These are phyloP conservation scores for Tulasnella sp. DNA, from an alignment of 768 basidiomycete genomes.

Conservation along the genomic window DNA sequence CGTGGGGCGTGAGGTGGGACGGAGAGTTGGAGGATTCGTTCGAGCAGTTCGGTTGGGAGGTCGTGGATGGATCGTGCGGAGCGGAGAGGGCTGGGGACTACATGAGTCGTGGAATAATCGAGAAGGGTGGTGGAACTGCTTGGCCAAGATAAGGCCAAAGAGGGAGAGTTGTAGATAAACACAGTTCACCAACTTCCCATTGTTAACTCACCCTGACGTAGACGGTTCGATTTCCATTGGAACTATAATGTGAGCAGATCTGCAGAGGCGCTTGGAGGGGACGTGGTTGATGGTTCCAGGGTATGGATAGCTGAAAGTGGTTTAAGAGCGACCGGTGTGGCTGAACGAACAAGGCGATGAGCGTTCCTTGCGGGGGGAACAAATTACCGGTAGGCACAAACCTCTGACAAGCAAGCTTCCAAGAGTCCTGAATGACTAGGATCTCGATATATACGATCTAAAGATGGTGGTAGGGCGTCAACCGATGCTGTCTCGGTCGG, in stretches of 20 bases:
- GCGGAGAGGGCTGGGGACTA: background rate
- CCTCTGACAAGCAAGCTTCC: background rate
- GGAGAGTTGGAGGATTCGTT: background rate
- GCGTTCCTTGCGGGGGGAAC: background rate
- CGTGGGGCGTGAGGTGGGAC: background rate
- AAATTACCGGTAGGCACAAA: background rate
- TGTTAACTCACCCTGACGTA: background rate
- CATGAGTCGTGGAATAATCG: background rate
- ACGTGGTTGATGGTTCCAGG: background rate
- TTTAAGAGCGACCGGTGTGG: background rate
- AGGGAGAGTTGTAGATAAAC: background rate
- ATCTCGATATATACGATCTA: background rate
- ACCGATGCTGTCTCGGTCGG: background rate
- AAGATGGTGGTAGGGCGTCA: background rate
- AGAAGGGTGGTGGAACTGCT: background rate
- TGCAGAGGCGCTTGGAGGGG: background rate
- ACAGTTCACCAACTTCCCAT: background rate
- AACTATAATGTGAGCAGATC: background rate
- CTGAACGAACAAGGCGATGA: background rate
- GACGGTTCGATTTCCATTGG: background rate
- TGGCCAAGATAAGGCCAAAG: background rate
- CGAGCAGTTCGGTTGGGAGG: background rate
- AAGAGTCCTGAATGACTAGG: background rate
- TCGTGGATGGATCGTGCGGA: background rate
- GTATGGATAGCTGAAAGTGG: background rate